These are phyloP conservation scores for Scedosporium minutisporum DNA, from an alignment of 2,329 filamentous ascomycete genomes.

Conservation along the genomic window DNA sequence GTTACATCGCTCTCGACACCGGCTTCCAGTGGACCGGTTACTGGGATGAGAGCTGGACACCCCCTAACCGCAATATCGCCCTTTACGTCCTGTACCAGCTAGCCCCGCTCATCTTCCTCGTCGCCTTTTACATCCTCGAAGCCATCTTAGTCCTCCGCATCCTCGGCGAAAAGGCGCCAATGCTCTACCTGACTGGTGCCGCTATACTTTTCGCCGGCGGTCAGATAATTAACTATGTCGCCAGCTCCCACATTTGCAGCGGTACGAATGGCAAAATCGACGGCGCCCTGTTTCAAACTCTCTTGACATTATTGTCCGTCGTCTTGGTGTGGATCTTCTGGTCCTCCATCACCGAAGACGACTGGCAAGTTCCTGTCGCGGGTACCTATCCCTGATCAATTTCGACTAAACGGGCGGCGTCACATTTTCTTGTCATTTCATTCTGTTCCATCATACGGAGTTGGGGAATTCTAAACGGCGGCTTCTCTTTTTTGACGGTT, in stretches of 20 bases:
- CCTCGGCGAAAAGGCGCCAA: constrained; percentile 81
- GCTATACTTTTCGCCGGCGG: constrained; percentile 79
- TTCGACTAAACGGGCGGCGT: neutral
- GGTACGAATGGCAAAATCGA: constrained; percentile 81
- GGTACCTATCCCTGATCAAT: constrained; percentile 24
- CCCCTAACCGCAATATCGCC: constrained; percentile 64
- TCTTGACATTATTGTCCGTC: constrained; percentile 83
- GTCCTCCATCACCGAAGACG: constrained; percentile 98
- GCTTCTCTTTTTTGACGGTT: constrained; percentile 11
- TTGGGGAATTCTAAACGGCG: constrained; percentile 16
- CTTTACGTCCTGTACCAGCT: constrained; percentile 94
- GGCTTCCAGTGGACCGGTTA: constrained; percentile 75
- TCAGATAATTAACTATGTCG: constrained; percentile 91
- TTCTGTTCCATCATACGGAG: constrained; percentile 5
- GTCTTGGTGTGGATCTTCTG: constrained; percentile 87
- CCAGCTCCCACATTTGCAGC: constrained; percentile 83
- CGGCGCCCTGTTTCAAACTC: constrained; percentile 81
- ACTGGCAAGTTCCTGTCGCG: constrained; percentile 64
- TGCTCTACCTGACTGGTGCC: constrained; percentile 73
- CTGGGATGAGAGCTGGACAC: constrained; percentile 52
- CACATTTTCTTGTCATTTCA: constrained; percentile 8
- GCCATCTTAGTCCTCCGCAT: constrained; percentile 73
- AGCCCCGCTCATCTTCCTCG: constrained; percentile 78
- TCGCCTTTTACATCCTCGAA: constrained; percentile 78
- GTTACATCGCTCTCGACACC: constrained; percentile 92